Evolutionary conservation across 192 early-diverging fungal species (phyloP).

Genomic region (Paraglomus occultum): DNA sequence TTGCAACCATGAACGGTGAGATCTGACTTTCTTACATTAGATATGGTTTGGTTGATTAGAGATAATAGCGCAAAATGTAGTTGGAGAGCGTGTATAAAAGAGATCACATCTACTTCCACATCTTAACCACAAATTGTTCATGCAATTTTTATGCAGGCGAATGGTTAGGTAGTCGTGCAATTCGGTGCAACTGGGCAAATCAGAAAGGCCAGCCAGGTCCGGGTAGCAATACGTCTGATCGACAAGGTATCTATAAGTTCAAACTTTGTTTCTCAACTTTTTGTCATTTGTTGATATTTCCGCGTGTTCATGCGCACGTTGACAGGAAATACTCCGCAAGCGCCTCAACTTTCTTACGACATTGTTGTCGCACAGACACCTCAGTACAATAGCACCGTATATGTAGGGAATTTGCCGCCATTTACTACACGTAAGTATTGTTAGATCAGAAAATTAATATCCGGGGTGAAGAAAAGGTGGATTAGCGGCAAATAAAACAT

Average conservation of each 20-base stretch:
- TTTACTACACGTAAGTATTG: slow-evolving; percentile 64
- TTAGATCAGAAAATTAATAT: not conserved
- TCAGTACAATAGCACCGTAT: slow-evolving; percentile 84
- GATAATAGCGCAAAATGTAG: too few species aligned
- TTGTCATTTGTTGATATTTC: not conserved
- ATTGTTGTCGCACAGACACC: slow-evolving; percentile 71
- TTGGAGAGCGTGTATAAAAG: too few species aligned
- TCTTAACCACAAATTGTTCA: not conserved
- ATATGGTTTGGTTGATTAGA: not conserved
- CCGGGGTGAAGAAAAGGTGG: slow-evolving; percentile 28
- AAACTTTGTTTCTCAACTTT: not conserved
- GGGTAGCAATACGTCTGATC: slow-evolving; percentile 33
- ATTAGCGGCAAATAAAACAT: slow-evolving; percentile 20
- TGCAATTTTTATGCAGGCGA: slow-evolving; percentile 32
- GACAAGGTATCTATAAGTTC: slow-evolving; percentile 25
- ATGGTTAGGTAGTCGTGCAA: slow-evolving; percentile 80
- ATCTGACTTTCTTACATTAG: not conserved
- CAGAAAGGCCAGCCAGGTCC: slow-evolving; percentile 66
- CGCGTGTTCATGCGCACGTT: not conserved
- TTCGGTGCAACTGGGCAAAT: slow-evolving; percentile 94
- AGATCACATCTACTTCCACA: not conserved
- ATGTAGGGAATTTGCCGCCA: slow-evolving; percentile 84
- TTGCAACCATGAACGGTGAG: slow-evolving; percentile 80
- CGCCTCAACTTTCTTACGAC: slow-evolving; percentile 62
- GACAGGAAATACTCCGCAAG: slow-evolving; percentile 40